Evolutionary conservation across 441 rosid genomes (phyloP).

Genomic region (Syzygium malaccense): DNA sequence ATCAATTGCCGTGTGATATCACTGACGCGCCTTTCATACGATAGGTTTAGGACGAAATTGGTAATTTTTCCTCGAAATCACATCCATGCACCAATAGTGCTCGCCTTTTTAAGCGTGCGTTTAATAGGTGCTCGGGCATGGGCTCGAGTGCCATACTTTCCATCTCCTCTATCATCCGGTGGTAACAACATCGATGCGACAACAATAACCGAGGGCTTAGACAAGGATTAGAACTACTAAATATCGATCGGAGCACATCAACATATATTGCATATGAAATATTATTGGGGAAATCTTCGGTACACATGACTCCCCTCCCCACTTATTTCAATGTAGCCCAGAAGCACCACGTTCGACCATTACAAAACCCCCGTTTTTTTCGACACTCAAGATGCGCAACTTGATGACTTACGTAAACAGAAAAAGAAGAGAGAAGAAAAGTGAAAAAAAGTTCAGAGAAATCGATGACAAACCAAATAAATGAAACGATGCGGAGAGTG

Average conservation of each 20-base stretch:
- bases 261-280: not conserved
- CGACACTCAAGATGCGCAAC: not conserved
- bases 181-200: not conserved
- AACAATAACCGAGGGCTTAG: not conserved
- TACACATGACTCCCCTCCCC: not conserved
- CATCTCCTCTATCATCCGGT: not conserved
- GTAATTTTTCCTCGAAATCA: not conserved
- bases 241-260: not conserved
- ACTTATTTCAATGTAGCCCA: not conserved
- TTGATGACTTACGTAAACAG: not conserved
- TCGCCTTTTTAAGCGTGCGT: not conserved
- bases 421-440: not conserved
- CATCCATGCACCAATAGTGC: not conserved
- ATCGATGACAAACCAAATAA: not conserved
- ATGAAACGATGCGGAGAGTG: not conserved
- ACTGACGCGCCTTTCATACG: accelerated
- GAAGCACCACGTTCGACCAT: not conserved
- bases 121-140: not conserved
- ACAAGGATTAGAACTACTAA: not conserved
- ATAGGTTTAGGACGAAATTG: not conserved
- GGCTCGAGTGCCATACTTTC: not conserved
- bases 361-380: not conserved
- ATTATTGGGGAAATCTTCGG: not conserved
- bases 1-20: accelerated
- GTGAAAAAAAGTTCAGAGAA: not conserved